A percentile compares a stretch with the other conserved stretches of the same genome.
Evolutionary conservation across 2,329 filamentous ascomycete species (phyloP).

Genomic region (Penicillium paneum): DNA sequence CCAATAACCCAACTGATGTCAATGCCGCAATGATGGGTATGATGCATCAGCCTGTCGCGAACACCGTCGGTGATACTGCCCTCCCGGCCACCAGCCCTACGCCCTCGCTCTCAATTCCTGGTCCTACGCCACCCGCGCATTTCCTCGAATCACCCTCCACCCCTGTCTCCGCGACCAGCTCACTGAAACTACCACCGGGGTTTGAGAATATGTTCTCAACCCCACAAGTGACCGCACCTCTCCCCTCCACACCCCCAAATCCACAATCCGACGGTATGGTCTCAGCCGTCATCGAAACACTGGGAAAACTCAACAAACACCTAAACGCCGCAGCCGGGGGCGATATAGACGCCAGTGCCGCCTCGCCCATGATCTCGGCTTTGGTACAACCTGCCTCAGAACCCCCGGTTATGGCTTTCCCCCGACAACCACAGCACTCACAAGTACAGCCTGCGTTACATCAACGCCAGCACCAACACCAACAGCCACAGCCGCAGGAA

Average conservation of each 20-base stretch:
- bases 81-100: constrained; percentile 1
- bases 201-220: constrained; percentile 41
- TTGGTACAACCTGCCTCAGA: constrained; percentile 19
- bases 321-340: constrained; percentile 27
- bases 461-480: neutral
- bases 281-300: constrained; percentile 35
- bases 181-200: constrained; percentile 34
- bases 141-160: constrained; percentile 9
- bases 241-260: constrained; percentile 6
- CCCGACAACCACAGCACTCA: neutral
- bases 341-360: constrained; percentile 1
- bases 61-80: constrained; percentile 5
- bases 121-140: neutral
- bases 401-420: neutral
- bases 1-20: neutral
- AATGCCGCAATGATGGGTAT: neutral
- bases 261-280: constrained; percentile 27
- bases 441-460: neutral
- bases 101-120: constrained; percentile 3
- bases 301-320: constrained; percentile 38
- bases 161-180: neutral
- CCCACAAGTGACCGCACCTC: constrained; percentile 8
- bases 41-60: constrained; percentile 7
- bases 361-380: constrained; percentile 26
- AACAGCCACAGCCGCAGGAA: too few relatives aligned